Evolutionary conservation across 805 yeast genomes (phyloP), one percentile per base, ranked within the genome.

Genomic region (Ogataea neopini): DNA sequence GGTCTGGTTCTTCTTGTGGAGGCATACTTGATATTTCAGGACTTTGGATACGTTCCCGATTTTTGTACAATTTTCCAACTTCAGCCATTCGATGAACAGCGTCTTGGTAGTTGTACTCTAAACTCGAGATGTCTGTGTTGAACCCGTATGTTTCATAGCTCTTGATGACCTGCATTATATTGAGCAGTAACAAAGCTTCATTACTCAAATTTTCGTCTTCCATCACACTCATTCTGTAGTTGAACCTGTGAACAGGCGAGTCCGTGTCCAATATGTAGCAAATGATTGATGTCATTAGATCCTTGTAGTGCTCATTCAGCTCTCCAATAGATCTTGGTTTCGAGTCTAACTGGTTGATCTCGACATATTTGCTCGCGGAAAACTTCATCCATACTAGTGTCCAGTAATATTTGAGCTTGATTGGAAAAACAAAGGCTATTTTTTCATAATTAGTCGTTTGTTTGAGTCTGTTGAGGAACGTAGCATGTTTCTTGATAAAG

Each of bases 311-410:
- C 26, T 40, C 47, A n/a, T 40, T 38, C 23, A 63, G 29, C 33
- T 56, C 58, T 14, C 49, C 53, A 9, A 59, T 37, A 4, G 18
- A 43, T 9, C 49, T 40, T 14, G 58, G 57, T 18, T 50, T 53
- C 2, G 60, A 45, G 44, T 61, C 63, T 4, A 63, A 23, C 40
- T 63, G 67, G 35, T 46, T 47, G 11, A 61, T 48, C 33, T 54
- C 48, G 3, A 56, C 53, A 25, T 38, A 57, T 34, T 52, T 37
- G 35, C 48, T 30, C 34, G 47, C 46, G n/a, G 43, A 44, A 25
- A 62, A 56, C 34, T 59, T 53, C 9, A 62, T 44, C 67, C 67
- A 63, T 2, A 63, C 39, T 18, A 60, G 43, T 2, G 64, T 48
- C 66, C 66, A 63, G 15, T 43, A 32, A n/a, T 51, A 35, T 4